phyloP scores from a whole-genome alignment of 805 yeast species.

The Yamadazyma sp. region DNA sequence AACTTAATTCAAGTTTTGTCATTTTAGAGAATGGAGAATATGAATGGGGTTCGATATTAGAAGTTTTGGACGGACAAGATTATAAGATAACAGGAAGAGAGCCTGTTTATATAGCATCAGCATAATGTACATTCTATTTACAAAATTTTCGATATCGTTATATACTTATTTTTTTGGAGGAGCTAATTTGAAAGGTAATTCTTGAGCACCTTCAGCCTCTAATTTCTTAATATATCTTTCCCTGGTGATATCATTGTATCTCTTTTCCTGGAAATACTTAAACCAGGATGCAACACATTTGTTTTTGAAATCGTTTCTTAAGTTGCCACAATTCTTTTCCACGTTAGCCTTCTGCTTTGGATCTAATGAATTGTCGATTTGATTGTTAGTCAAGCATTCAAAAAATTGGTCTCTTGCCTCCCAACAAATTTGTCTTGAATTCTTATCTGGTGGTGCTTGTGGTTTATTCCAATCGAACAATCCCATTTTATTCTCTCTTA shows the following conservation, averaged over 20 bases:
- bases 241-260: conserved; percentile 72
- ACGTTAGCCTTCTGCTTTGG: conserved; percentile 46
- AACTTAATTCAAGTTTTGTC: conserved; percentile 52
- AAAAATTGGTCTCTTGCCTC: conserved; percentile 78
- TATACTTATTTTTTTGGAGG: conserved; percentile 6
- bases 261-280: conserved; percentile 84
- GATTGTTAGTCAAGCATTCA: conserved; percentile 65
- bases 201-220: conserved; percentile 62
- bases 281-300: conserved; percentile 87
- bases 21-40: conserved; percentile 76
- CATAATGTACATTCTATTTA: not conserved
- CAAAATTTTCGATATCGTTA: not conserved
- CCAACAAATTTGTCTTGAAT: conserved; percentile 82
- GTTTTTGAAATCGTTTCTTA: conserved; percentile 59
- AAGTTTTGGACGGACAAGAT: conserved; percentile 8
- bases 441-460: conserved; percentile 52
- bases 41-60: conserved; percentile 63
- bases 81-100: conserved; percentile 24
- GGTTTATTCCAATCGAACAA: conserved; percentile 2
- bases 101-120: conserved; percentile 27
- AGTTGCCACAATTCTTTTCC: conserved; percentile 52
- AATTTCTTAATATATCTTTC: conserved; percentile 66
- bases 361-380: conserved; percentile 69
- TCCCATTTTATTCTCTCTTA: conserved; percentile 6
- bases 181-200: conserved; percentile 29